Conservation (phyloP, 805 yeast species). For the Lipomyces mesembrius region DNA sequence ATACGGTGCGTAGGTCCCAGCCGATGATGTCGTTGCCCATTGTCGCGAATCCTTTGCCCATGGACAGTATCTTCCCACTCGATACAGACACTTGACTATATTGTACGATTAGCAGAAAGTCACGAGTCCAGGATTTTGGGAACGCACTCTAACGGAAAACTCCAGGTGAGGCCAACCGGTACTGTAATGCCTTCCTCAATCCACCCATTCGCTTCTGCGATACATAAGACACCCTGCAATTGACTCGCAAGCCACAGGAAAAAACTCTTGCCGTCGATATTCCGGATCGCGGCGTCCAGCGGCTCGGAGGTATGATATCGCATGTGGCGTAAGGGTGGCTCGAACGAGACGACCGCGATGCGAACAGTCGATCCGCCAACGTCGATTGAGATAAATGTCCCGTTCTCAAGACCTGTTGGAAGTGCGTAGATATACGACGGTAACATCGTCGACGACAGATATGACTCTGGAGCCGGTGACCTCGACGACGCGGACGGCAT, state of each 20-base stretch:
- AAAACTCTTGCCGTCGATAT: constrained; percentile 43
- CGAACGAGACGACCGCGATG: constrained; percentile 78
- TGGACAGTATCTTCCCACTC: constrained; percentile 40
- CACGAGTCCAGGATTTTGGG: background rate
- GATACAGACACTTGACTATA: constrained; percentile 37
- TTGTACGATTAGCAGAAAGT: background rate
- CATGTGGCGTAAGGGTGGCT: constrained; percentile 50
- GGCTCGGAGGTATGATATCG: constrained; percentile 33
- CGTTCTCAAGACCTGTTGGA: constrained; percentile 79
- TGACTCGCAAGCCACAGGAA: constrained; percentile 44
- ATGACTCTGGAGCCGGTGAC: background rate
- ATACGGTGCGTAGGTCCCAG: constrained; percentile 70
- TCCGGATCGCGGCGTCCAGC: constrained; percentile 40
- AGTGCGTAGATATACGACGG: constrained; percentile 78
- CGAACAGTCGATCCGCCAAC: constrained; percentile 91
- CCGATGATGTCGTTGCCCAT: constrained; percentile 71
- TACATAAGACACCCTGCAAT: constrained; percentile 29
- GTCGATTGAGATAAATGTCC: constrained; percentile 80
- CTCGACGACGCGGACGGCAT: constrained; percentile 12
- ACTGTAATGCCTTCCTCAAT: constrained; percentile 11
- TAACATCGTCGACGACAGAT: constrained; percentile 58
- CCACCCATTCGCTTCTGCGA: constrained; percentile 20
- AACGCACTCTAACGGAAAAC: constrained; percentile 43
- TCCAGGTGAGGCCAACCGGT: constrained; percentile 45
- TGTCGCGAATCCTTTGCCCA: constrained; percentile 71